Base-by-base conservation (phyloP, 2,329 filamentous ascomycete species). In the Botrytis byssoidea region DNA sequence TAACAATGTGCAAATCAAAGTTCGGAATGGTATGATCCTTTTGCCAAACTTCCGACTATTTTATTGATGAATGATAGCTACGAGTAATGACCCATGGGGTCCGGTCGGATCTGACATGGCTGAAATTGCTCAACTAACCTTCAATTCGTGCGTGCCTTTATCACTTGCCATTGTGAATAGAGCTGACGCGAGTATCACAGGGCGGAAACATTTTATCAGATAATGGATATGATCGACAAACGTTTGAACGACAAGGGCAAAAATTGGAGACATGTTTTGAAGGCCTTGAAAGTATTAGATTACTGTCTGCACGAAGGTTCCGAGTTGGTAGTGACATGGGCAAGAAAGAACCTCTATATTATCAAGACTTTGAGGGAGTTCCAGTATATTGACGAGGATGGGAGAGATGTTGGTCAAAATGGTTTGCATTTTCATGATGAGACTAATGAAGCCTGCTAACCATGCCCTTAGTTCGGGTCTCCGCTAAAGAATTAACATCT, bases 191-290 rank as follows among this genome's bases (percentile, higher is more conserved):
- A 25, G 16, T 2, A 37, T 59, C 60, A 55, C 74, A 82, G 95
- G 81, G 95, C 94, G 51, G 95, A 92, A 83, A 96, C 98, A 83
- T 99, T 99, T 85, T 97, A 97, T 85, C 95, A 99, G 83, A 98
- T 99, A 80, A 97, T 99, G 92, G 96, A 99, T 83, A 99, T 99
- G 94, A 87, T 99, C 78, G 96, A 99, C 85, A 98, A 98, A 86
- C 92, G 96, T 78, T 86, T 99, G 81, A 99, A 99, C 80, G 96
- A 99, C 84, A 98, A 99, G 84, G 96, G 96, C 81, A 99, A 98
- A 88, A 99, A 99, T 83, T 99, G 96, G 96, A 91, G 96, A 79
- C 96, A 99, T 82, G 96, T 99, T 20, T 86, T 99, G 74, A 99
- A 99, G 84, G 97, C 96, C 60, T 87, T 99, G 78, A 99, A 99